Evolutionary conservation across 1,139 yeast species (phyloP), one percentile per base, ranked within the genome.

Genomic region (Pichia sp.): DNA sequence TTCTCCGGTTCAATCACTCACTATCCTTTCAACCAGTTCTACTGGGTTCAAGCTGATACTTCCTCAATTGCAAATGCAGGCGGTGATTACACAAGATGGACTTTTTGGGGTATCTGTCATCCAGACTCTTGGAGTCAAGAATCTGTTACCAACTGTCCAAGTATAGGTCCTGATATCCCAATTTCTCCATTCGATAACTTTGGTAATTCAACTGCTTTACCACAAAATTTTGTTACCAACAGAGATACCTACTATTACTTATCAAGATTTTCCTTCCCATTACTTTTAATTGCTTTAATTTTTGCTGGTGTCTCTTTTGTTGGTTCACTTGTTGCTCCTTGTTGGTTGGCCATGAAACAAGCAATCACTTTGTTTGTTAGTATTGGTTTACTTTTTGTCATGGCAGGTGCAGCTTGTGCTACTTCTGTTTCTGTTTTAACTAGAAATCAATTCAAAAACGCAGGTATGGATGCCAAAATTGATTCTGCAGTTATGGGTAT

Each of bases 81-180:
- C 35, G 44, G 46, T n/a, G 65, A 62, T 35, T 49, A 62, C 33
- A 67, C 86, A 26, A 78, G 85, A 52, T 84, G 92, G 92, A 80
- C 90, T 3, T 84, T 79, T 68, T 84, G 94, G 94, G 92, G 92
- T 55, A 73, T 81, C 40, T 81, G 88, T 64, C 71, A 73, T 45
- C 65, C 66, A 41, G 50, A 47, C 4, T 51, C 49, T 27, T 55
- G 45, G 29, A 46, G 43, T 23, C 38, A 53, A 3, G 36, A 47
- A 16, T 31, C 43, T 33, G 55, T 57, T 37, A 65, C 64, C 27
- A 44, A 53, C 27, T 66, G 70, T 47, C 48, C 57, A 28, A 58
- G 65, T 56, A 66, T 67, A 51, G 66, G 71, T 43, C 75, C 81
- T 23, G 90, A 83, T 41, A 73, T 68, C 58, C 85, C 90, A 48